Base-by-base conservation (phyloP, 768 basidiomycete genomes). In the Suillus decipiens region DNA sequence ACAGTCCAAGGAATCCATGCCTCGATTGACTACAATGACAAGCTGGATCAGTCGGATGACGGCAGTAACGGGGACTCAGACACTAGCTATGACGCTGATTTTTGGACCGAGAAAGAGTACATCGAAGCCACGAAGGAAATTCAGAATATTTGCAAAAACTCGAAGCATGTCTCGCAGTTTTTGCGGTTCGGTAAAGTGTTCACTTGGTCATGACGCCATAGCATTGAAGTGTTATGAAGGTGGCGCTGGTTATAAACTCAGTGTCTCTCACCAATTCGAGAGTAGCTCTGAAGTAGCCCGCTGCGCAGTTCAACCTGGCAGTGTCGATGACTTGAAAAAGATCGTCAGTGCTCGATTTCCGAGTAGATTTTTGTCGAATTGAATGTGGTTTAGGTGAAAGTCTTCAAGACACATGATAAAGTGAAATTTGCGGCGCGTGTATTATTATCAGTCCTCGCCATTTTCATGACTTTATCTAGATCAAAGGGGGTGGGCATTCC, bases 401-500 rank as follows among this genome's bases (percentile, higher is more conserved):
- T 31, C 50, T 17, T 51, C 4, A 31, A 17, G 17, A 10, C 8
- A 10, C 9, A 31, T 5, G 50, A 31, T 51, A 31, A 51, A 17
- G 50, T 51, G 50, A 51, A 51, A 51, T 51, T 51, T 31, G 50
- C 50, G 2, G 50, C 31, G 50, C 15, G 28, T 31, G 19, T 51
- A 4, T 31, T 31, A 51, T 31, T 17, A 19, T 51, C 28, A 31
- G 17, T 31, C 15, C 15, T 51, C 50, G 31, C 50, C 28, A 31
- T 51, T 51, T 17, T 31, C 50, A 51, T 31, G 15, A 17, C 50
- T 51, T 51, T 31, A 51, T 4, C 37, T 54, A 77, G 75, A 55
- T 77, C 55, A 77, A 78, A 62, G 69, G 72, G 1, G 76, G 77
- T 31, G 77, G 76, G 7, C 76, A 78, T 59, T 56, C 67, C 1